Conservation (phyloP, 176 grass and related monocot species). For the Triticum monococcum region DNA sequence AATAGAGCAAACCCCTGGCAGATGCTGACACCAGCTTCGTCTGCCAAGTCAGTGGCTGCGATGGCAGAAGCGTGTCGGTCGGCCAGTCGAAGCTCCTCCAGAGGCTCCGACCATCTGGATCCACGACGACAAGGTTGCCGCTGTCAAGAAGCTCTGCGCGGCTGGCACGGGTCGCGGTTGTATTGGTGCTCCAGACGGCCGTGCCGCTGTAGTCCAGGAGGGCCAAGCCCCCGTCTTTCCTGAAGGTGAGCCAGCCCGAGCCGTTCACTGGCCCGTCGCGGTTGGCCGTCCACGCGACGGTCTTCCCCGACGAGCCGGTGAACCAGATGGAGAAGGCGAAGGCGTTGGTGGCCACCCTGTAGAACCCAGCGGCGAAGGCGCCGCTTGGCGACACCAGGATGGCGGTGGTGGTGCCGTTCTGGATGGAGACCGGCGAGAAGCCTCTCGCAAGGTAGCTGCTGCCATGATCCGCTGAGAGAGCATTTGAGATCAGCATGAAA, state of each 20-base stretch:
- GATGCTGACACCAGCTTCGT: constrained; percentile 38
- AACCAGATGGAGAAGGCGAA: constrained; percentile 64
- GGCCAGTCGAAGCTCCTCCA: constrained; percentile 56
- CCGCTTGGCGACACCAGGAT: constrained; percentile 36
- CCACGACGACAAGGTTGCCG: constrained; percentile 41
- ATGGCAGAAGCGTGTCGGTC: constrained; percentile 45
- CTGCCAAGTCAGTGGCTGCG: constrained; percentile 34
- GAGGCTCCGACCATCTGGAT: neutral
- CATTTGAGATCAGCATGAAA: neutral
- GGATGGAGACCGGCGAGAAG: neutral
- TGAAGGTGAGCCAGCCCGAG: constrained; percentile 38
- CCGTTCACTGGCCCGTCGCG: constrained; percentile 46
- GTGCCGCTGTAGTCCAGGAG: constrained; percentile 42
- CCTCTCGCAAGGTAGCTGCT: constrained; percentile 32
- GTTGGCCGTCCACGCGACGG: constrained; percentile 54
- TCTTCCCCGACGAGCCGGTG: constrained; percentile 7
- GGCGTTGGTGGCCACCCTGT: constrained; percentile 44
- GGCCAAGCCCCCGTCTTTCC: neutral
- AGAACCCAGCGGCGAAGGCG: constrained; percentile 49
- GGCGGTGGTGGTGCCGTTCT: neutral
- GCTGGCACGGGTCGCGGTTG: neutral
- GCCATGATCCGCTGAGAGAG: neutral
- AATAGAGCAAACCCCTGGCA: constrained; percentile 33
- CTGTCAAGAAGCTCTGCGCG: constrained; percentile 9
- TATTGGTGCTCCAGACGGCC: constrained; percentile 35